Base-by-base conservation (phyloP, 1,284 basidiomycete genomes). In the Trametes hirsuta region DNA sequence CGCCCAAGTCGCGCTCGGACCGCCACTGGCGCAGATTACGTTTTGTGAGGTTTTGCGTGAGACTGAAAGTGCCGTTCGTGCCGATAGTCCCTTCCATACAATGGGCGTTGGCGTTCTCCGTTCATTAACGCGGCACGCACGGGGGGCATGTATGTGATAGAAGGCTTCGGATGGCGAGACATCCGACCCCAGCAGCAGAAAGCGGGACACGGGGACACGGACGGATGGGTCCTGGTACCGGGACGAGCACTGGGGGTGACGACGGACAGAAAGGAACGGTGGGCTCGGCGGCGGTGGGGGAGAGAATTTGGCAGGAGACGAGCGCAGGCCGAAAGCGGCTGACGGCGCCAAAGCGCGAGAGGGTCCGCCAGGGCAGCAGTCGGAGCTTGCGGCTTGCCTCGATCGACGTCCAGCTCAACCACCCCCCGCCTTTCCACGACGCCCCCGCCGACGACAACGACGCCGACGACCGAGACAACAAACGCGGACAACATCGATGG, bases 401-500 rank as follows among this genome's bases (percentile, higher is more conserved):
- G 61, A 62, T 65, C 50, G 54, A 59, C 58, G 50, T 53, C 59
- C 61, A 63, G 54, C 58, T 62, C 64, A 61, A 59, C 59, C 61
- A 63, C 41, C 55, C 61, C 59, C 45, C 49, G 44, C 54, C 56
- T 53, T 58, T 55, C 52, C 64, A 58, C 63, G 57, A 55, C 64
- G 53, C 51, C 61, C 61, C 22, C 55, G 44, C 22, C 55, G 57
- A 50, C 59, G 41, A 61, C 66, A 45, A 62, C 62, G 46, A 55
- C 56, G 44, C 61, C 62, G 46, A 59, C 63, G 61, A 60, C 64
- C 44, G 59, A 54, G 39, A 58, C 64, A 54, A 47, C 54, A 53
- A 47, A 42, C 47, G 42, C 55, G n/a, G 35, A 47, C 24, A 22
- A 21, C 58, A 63, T 64, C 70, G 62, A 74, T 74, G 72, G 72